A percentile compares a stretch with the other conserved stretches of the same genome.
These are phyloP conservation scores for Mucor irregularis DNA, from an alignment of 371 early-diverging fungal genomes.

Conservation along the genomic window DNA sequence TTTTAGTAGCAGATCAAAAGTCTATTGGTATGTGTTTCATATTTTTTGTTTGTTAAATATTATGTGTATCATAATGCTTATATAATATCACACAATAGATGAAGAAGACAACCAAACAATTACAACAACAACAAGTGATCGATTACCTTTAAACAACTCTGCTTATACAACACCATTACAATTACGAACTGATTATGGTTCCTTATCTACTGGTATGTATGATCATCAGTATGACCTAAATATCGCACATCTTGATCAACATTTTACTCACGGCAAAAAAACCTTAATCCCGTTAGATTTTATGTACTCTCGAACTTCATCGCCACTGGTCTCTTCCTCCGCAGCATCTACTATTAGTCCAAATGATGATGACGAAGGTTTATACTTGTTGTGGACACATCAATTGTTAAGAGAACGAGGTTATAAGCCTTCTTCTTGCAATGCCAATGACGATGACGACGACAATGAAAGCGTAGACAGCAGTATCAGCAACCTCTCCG, in stretches of 20 bases:
- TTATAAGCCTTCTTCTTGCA: slow-evolving; percentile 17
- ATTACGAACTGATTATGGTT: background rate
- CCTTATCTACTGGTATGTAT: slow-evolving; percentile 2
- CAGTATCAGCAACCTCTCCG: slow-evolving; percentile 13
- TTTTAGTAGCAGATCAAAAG: slow-evolving; percentile 6
- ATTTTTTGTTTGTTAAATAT: background rate
- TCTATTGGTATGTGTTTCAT: background rate
- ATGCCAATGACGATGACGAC: background rate
- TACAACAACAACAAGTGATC: too few species aligned
- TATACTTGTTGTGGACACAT: slow-evolving; percentile 45
- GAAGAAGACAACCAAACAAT: background rate
- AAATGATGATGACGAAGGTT: slow-evolving; percentile 39
- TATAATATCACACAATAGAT: background rate
- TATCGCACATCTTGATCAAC: background rate
- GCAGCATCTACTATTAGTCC: slow-evolving; percentile 13
- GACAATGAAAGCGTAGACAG: slow-evolving; percentile 14
- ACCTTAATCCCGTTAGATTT: too few species aligned
- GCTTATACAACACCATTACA: background rate
- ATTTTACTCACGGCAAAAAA: too few species aligned
- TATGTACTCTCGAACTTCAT: background rate
- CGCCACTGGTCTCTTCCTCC: background rate
- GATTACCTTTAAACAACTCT: background rate
- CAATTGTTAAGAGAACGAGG: slow-evolving; percentile 40
- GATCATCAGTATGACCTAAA: background rate
- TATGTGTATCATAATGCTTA: background rate